Conservation (phyloP, 768 basidiomycete species). For the Botryobasidium botryosum region DNA sequence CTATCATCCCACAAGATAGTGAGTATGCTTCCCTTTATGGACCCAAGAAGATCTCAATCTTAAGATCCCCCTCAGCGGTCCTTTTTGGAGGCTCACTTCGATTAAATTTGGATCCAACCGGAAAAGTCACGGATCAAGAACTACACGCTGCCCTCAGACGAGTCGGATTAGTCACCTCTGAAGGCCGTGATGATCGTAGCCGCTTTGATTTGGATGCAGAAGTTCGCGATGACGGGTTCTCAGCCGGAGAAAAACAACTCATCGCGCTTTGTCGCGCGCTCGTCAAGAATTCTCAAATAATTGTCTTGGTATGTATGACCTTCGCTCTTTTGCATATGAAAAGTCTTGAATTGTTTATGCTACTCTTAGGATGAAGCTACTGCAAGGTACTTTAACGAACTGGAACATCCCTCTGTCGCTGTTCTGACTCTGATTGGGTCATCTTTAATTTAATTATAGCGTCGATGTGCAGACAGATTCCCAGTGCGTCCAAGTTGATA, state of each 20-base stretch:
- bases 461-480: conserved; percentile 26
- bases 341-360: no score
- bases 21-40: no score
- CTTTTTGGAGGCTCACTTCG: conserved; percentile 8
- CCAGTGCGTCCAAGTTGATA: no score
- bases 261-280: conserved; percentile 12
- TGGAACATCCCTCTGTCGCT: neutral
- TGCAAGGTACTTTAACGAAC: conserved; percentile 13
- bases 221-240: conserved; percentile 6
- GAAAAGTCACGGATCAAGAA: conserved; percentile 4
- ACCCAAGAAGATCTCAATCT: no score
- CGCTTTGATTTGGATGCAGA: conserved; percentile 7
- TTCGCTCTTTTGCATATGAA: no score
- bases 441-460: neutral
- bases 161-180: neutral
- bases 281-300: conserved; percentile 3
- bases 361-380: conserved; percentile 28
- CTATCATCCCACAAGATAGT: conserved; percentile 9
- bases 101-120: conserved; percentile 8
- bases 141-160: conserved; percentile 5
- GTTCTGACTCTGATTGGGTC: neutral
- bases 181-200: no score
- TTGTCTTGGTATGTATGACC: no score
- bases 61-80: no score
- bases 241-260: conserved; percentile 16